Evolutionary conservation across 192 early-diverging fungal species (phyloP).

Genomic region (Physocladia obscura): DNA sequence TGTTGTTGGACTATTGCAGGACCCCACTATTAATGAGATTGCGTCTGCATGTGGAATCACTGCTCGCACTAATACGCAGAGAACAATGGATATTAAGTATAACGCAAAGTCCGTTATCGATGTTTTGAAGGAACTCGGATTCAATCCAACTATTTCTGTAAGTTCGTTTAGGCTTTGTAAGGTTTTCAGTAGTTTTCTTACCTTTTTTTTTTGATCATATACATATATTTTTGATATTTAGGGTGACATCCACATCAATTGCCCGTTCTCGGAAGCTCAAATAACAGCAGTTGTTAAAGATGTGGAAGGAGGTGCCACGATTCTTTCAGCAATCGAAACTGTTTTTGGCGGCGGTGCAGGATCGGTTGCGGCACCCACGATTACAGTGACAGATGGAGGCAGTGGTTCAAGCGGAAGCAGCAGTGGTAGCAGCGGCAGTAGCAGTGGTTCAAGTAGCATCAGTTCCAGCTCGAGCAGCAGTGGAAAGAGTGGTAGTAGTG

Average conservation of each 20-base stretch:
- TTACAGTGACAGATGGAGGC: not conserved
- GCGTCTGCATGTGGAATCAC: slow-evolving; percentile 36
- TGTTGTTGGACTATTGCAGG: slow-evolving; percentile 18
- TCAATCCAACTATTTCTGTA: slow-evolving; percentile 14
- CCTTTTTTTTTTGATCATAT: too few species aligned
- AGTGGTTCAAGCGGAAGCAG: not conserved
- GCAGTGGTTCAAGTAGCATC: not conserved
- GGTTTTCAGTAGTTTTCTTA: not conserved
- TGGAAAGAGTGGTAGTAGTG: too few species aligned
- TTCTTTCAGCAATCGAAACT: not conserved
- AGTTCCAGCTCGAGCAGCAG: not conserved
- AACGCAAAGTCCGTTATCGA: slow-evolving; percentile 14
- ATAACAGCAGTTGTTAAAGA: slow-evolving; percentile 6
- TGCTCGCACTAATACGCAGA: not conserved
- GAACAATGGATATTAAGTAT: slow-evolving; percentile 34
- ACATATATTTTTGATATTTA: not conserved
- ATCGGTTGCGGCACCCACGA: not conserved
- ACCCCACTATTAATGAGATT: slow-evolving; percentile 34
- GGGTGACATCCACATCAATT: slow-evolving; percentile 12
- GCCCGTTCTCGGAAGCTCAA: not conserved
- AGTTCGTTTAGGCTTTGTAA: too few species aligned
- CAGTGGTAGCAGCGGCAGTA: not conserved
- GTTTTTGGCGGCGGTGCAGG: slow-evolving; percentile 5
- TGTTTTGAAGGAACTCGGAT: slow-evolving; percentile 24
- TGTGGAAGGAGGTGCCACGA: not conserved